Base-by-base conservation (phyloP, 345 rosid genomes). In the Arabidopsis suecica region DNA sequence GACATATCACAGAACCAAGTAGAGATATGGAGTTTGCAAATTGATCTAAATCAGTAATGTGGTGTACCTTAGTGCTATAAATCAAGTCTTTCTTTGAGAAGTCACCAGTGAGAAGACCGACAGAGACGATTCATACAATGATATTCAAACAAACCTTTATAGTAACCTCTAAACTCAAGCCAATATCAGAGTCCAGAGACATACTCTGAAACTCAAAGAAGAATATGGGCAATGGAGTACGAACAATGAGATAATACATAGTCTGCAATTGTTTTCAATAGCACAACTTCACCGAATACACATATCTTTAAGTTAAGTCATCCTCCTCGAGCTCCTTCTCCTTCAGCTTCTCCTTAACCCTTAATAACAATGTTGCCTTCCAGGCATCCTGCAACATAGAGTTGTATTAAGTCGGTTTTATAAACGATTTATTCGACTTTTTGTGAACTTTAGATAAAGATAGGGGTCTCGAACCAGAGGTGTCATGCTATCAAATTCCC, bases 291-390 rank as follows among this genome's bases (percentile, higher is more conserved):
- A 23, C 25, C 2, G 25, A 23, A 23, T 23, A 23, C 1, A 23
- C 2, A 23, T 23, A 44, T 30, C 37, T 61, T 87, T 80, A 92
- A 59, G 96, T 93, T 30, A 93, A 89, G 77, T 93, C 97, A 70
- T 90, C 97, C 74, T 90, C 98, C 66, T 93, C 98, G 61, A 89
- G 38, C 74, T 93, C 98, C 76, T 82, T 88, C 37, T 88, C 95
- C 74, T 93, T 93, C 71, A 93, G 83, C 88, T 88, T 93, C 68
- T 93, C 97, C 82, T 93, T 93, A 71, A 93, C 93, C 74, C 97
- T 83, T 81, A 88, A 78, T 58, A 91, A 79, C 73, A 91, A 83
- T 32, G 95, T 88, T 7, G 96, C 89, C 89, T 93, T 93, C 94
- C 94, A 91, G 0, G 93, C 44, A 77, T 89, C 97, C 93, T 91